phyloP scores from a whole-genome alignment of 306 rosid species.

The Quercus glauca region DNA sequence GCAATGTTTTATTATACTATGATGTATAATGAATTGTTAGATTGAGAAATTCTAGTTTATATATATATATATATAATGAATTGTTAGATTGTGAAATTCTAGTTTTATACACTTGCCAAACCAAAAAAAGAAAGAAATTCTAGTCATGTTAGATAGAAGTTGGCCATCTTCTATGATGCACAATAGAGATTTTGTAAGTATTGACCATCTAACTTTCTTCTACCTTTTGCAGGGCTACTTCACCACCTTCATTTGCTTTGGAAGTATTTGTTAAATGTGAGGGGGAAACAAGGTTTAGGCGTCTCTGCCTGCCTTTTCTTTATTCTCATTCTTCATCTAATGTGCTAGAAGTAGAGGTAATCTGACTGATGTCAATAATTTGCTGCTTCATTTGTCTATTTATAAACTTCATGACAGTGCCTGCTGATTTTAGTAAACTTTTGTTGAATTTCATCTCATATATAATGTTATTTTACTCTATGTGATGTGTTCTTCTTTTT shows the following conservation, averaged over 20 bases:
- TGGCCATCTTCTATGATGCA: not conserved
- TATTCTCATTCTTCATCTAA: constrained; percentile 97
- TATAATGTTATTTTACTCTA: not conserved
- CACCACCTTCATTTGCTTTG: constrained; percentile 97
- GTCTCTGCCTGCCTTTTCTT: constrained; percentile 95
- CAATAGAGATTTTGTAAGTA: constrained; percentile 14
- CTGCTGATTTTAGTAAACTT: constrained; percentile 9
- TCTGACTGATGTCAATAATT: constrained; percentile 12
- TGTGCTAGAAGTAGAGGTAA: constrained; percentile 98
- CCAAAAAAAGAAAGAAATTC: not conserved
- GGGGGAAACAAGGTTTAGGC: constrained; percentile 98
- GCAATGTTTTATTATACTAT: too few relatives aligned
- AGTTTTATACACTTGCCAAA: not conserved
- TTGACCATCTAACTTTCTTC: constrained; percentile 13
- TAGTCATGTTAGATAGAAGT: not conserved
- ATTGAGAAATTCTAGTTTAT: not conserved
- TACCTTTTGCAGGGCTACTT: constrained; percentile 69
- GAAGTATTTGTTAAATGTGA: constrained; percentile 98
- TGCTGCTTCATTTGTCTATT: constrained; percentile 17
- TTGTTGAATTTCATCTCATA: not conserved
- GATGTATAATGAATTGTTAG: not conserved
- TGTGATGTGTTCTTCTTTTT: not conserved
- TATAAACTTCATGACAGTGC: not conserved
- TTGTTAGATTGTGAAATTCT: not conserved
- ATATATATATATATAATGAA: not conserved